Evolutionary conservation across 2,329 filamentous ascomycete genomes (phyloP), one percentile per base, ranked within the genome.

Genomic region (Penicillium janthinellum): DNA sequence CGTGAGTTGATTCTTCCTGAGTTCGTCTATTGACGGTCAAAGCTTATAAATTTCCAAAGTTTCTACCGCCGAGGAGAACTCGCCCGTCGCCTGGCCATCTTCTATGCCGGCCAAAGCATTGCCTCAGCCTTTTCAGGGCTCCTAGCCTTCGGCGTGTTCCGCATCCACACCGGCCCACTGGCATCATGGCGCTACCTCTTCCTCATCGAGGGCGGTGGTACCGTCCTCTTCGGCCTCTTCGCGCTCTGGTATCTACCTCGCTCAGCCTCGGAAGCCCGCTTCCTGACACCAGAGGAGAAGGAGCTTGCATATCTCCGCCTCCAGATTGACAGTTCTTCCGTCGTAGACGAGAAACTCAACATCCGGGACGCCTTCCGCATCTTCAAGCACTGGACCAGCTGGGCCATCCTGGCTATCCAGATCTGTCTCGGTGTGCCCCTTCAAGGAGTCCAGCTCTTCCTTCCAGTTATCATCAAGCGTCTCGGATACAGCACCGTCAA

Each of bases 401-500:
- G 69, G 61, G 67, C 63, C 5, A 67, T 71, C 38, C 53, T 73
- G 10, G 66, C 62, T 1, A 71, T 73, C 35, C 61, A 70, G 17
- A 63, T 73, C 38, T 71, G 69, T n/a, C 65, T 71, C 5, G 70
- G 70, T 31, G 68, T 72, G 7, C 69, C 71, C 4, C 60, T 72
- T 5, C 68, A 70, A 17, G 66, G 66, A 3, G 71, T 72, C 6
- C 63, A 66, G 25, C 66, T 73, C 15, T 74, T 74, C 52, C 62
- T 74, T 6, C 70, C 72, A 0, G 68, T 72, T 12, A 72, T 74
- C 12, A 67, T 73, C 37, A 52, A 63, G 15, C 64, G 70, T 10
- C 69, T 74, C 7, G 79, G 80, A 5, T 85, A 84, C 69, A 67
- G 71, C 44, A 80, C 78, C 12, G 79, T 86, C 59, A 85, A 86